Base-by-base conservation (phyloP, 2,329 filamentous ascomycete genomes). In the Xylariaceae sp. region DNA sequence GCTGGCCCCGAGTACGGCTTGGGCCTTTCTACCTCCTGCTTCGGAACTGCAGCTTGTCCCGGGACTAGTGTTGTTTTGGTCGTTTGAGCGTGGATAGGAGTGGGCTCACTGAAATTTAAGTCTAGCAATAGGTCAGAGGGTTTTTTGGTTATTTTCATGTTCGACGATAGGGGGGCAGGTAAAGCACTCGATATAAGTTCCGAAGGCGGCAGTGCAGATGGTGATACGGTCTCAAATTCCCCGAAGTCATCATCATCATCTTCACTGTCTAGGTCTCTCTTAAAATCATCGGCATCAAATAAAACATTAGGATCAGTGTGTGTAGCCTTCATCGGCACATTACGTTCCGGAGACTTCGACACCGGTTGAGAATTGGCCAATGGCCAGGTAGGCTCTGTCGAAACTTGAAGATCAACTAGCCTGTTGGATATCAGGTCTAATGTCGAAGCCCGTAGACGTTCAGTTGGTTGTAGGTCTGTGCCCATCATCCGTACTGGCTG, bases 251-350 rank as follows among this genome's bases (percentile, higher is more conserved):
- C 78, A 19, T 79, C 76, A 36, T 76, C 75, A 5, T 61, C 64
- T 30, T 63, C 74, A 6, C 60, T 61, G 18, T 62, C 66, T n/a
- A 72, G 71, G 6, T 72, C 74, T 10, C 72, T 72, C 5, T 64
- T 76, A 59, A 79, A 79, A 47, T 82, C 77, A 40, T 80, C 78
- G 34, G 80, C 85, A 68, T 89, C 85, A 65, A 89, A 89, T 2
- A 89, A 71, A 3, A 89, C 78, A 59, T 83, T 79, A 1, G 79
- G 69, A 41, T 81, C 71, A 1, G 65, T 57, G 36, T 61, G 62
- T 5, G 37, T 15, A 7, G 42, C 10, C 16, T 55, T 62, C n/a
- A 49, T 53, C 10, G 46, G 49, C n/a, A 61, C 51, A 7, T 51
- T 62, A 46, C 54, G 58, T 16, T 57, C 36, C 13, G 46, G 30